Percentiles rank a stretch among this genome's conserved stretches.
phyloP scores from a whole-genome alignment of 345 rosid genomes.

The Crucihimalaya himalaica region DNA sequence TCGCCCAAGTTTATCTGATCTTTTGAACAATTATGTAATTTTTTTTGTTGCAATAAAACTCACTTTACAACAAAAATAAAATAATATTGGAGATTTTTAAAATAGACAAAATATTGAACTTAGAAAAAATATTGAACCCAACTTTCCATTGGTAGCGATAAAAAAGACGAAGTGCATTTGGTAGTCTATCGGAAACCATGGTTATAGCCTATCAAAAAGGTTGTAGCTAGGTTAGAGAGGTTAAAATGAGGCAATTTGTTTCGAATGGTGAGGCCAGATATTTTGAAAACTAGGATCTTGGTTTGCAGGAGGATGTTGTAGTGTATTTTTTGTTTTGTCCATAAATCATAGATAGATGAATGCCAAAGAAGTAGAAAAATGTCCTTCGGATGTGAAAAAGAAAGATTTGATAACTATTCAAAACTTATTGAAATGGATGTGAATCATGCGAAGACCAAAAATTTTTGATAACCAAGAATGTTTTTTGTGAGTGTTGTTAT shows the following conservation, averaged over 20 bases:
- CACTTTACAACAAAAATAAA: too few relatives aligned
- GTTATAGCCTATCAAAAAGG: background rate
- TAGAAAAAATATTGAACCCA: background rate
- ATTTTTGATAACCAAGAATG: background rate
- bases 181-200: background rate
- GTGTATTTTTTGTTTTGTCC: background rate
- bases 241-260: background rate
- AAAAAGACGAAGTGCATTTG: background rate
- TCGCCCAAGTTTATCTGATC: too few relatives aligned
- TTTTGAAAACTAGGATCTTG: background rate
- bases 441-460: background rate
- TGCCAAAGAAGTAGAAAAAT: background rate
- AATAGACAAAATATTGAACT: background rate
- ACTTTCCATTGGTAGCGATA: background rate
- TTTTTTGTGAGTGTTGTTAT: background rate
- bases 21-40: too few relatives aligned
- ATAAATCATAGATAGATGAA: background rate
- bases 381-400: too few relatives aligned
- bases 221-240: background rate
- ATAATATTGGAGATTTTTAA: background rate
- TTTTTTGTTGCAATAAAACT: too few relatives aligned
- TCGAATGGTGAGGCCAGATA: background rate
- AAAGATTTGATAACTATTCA: too few relatives aligned
- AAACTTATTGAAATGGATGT: background rate
- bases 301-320: background rate